Percentiles rank a stretch among this genome's conserved stretches.
Conservation (phyloP, 805 yeast genomes). For the Yamadazyma scolyti region DNA sequence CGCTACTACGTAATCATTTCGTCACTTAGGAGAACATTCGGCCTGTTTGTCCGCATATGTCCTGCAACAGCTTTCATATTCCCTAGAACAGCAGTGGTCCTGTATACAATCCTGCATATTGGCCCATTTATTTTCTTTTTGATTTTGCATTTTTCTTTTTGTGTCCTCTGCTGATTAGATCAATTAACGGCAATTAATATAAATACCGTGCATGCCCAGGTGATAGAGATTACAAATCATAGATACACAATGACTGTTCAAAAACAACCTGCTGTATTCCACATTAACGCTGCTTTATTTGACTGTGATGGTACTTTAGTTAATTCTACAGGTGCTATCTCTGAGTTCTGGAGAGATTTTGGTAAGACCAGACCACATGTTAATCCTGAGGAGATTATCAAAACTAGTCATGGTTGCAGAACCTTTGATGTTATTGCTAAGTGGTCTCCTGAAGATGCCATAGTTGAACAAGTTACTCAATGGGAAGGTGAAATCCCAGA, state of each 20-base stretch:
- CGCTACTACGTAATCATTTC: too few species aligned
- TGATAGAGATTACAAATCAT: too few species aligned
- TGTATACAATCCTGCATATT: too few species aligned
- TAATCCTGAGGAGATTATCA: slow-evolving; percentile 66
- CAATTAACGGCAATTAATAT: too few species aligned
- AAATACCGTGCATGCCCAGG: too few species aligned
- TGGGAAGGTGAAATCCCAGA: slow-evolving; percentile 70
- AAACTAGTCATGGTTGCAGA: slow-evolving; percentile 79
- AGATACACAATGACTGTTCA: slow-evolving; percentile 26
- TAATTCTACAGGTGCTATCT: slow-evolving; percentile 78
- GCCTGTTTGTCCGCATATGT: too few species aligned
- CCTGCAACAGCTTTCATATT: too few species aligned
- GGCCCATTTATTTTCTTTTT: too few species aligned
- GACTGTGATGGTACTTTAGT: slow-evolving; percentile 89
- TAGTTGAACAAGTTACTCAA: slow-evolving; percentile 57
- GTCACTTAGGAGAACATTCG: too few species aligned
- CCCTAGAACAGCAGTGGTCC: too few species aligned
- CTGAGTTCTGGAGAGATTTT: slow-evolving; percentile 76
- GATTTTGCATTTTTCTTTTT: too few species aligned
- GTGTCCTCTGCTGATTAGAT: too few species aligned
- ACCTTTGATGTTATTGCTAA: slow-evolving; percentile 73
- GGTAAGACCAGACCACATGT: slow-evolving; percentile 65
- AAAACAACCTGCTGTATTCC: slow-evolving; percentile 41
- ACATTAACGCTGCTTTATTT: slow-evolving; percentile 54
- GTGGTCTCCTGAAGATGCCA: slow-evolving; percentile 73